Evolutionary conservation across 2,329 filamentous ascomycete genomes (phyloP), one percentile per base, ranked within the genome.

Genomic region (Xylariaceae sp.): DNA sequence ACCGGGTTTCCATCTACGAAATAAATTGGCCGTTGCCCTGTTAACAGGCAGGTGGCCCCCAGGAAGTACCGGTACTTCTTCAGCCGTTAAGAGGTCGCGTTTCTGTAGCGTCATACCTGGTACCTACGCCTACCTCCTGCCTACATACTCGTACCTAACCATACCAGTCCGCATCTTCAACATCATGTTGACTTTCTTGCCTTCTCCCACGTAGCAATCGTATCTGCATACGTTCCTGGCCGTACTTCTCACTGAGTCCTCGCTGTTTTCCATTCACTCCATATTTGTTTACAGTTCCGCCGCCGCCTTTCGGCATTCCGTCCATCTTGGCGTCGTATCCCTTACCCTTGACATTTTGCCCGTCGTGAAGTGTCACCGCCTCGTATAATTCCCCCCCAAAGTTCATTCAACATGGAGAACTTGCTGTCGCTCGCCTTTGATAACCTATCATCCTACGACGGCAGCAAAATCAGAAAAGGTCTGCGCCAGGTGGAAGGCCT

Each of bases 351-450:
- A 4, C 11, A n/a, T 15, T 45, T n/a, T n/a, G 42, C 13, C 13
- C n/a, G 13, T 15, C 42, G n/a, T 45, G 11, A 11, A 6, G 10
- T 13, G 2, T 49, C 30, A 39, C 3, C 37, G 23, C 17, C 6
- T 35, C 35, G 42, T 53, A 55, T 53, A 44, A n/a, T 18, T 58
- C 30, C 47, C 15, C 37, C 17, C 18, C 39, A 52, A 44, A 37
- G 11, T 45, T n/a, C 34, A 23, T 52, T 23, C 56, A 75, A 68
- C 70, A 97, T 97, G 94, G 94, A 97, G 78, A 86, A 89, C 55
- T 83, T 97, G 34, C 82, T 97, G 58, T 95, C 91, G 50, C 86
- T 96, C 73, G 92, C 93, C 62, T 97, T 97, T 76, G 92, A 97
- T 79, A 96, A 96, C 76, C 88, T 97, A 66, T 95, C 92, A 62